Base-by-base conservation (phyloP, 2,329 filamentous ascomycete genomes). In the Botrytis aclada region DNA sequence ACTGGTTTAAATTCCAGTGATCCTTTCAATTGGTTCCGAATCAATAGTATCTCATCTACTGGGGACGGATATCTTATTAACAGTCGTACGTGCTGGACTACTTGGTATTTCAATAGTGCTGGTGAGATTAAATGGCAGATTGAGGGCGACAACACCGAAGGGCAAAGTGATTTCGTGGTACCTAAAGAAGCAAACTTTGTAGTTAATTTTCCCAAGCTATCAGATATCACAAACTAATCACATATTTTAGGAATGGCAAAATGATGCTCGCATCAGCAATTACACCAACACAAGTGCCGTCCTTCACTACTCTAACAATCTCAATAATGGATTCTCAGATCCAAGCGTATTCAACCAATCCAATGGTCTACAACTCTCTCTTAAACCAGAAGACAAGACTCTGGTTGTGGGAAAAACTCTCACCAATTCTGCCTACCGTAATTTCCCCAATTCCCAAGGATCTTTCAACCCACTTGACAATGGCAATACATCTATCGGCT, bases 11-110 rank as follows among this genome's bases (percentile, higher is more conserved):
- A 58, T 25, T 34, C 45, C 51, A 39, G 47, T 67, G 16, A 76
- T 78, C 79, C 79, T 2, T 80, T 76, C 43, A 78, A 77, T 8
- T 80, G 77, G 64, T 79, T 80, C 65, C 79, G 79, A 64, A 78
- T 79, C 47, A 80, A 80, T 71, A 76, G 76, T 7, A 72, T 79
- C 34, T 76, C 79, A 58, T 76, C 77, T 45, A 76, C 77, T 60
- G 74, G 71, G 25, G 63, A 75, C 22, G 78, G 76, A 8, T 80
- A 80, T 69, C 65, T 80, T 63, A 75, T 80, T 25, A 79, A 77
- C 16, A 78, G 77, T 43, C 74, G 79, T 39, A 74, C 76, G 64
- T 75, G 74, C 47, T 79, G 76, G 63, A 75, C 78, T 9, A 69
- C 76, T 45, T 80, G 75, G 69, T 76, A 77, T 71, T 74, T 81